Conservation (phyloP, 441 rosid genomes). For the Geranium incanum region DNA sequence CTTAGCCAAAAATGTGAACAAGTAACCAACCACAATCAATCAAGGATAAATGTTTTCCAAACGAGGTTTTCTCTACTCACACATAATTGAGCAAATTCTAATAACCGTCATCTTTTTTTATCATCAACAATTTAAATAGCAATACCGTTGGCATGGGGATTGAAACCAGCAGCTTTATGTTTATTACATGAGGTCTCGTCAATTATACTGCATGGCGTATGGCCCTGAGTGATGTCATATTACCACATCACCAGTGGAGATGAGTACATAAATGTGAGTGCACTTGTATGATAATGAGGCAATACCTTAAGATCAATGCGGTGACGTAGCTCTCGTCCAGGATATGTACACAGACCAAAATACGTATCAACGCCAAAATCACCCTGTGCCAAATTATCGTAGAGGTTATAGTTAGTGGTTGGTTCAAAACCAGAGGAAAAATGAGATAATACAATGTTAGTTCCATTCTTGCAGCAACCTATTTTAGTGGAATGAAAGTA, state of each 20-base stretch:
- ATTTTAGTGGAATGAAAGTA: neutral
- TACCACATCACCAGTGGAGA: neutral
- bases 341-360: conserved; percentile 82
- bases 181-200: neutral
- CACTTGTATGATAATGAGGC: neutral
- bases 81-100: no score
- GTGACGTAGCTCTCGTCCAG: conserved; percentile 69
- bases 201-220: neutral
- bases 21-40: neutral
- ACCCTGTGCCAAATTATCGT: conserved; percentile 38
- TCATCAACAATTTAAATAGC: no score
- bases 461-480: neutral
- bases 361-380: conserved; percentile 86
- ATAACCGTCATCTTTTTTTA: no score
- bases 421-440: neutral
- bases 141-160: no score
- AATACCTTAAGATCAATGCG: conserved; percentile 86
- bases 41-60: no score
- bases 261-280: neutral
- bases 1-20: neutral
- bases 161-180: no score
- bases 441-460: neutral
- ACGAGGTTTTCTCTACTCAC: no score
- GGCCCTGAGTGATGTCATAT: neutral
- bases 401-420: neutral